Base-by-base conservation (phyloP, 1,284 basidiomycete species). In the Pascua guehoae region DNA sequence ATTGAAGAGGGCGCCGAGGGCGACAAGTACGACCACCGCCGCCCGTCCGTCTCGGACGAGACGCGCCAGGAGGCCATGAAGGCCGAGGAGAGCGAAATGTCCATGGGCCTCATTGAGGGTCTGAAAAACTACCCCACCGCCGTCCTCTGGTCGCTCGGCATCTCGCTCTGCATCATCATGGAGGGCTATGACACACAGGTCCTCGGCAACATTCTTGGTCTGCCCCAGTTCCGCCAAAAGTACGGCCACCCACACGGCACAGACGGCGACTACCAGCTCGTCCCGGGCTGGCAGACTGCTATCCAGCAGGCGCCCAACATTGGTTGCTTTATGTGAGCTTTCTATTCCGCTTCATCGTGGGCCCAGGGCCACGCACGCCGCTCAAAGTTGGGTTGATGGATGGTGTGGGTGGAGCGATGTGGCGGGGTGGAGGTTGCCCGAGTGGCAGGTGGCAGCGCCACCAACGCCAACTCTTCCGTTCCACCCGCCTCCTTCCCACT, bases 251-350 rank as follows among this genome's bases (percentile, higher is more conserved):
- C 32, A 1, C 40, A 47, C 24, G 52, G 52, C 45, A 18, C 32
- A n/a, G 44, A 41, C 4, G 36, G 42, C 39, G 62, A 63, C 17
- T 68, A 60, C 47, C 65, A 68, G 57, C 55, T 69, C 18, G 41
- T 55, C 8, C 53, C 65, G 4, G 46, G 57, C 12, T 70, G 68
- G 68, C 66, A 68, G 53, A 53, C 58, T 15, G 66, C 55, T 12
- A 45, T 68, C 12, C 45, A 52, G 39, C 61, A 70, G 57, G 58
- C 59, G 9, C 49, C 60, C 8, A 57, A 45, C 47, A 53, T 65
- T 40, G 64, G 66, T 17, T 53, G 48, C 49, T 54, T 67, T 61
- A 49, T 66, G 62, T 63, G 18, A 17, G 41, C 50, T 64, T 54
- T 42, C 61, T 46, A 4, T 12, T 12, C 18, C 12, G 5, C 8